phyloP scores from a whole-genome alignment of 306 rosid species.

The Quercus robur region DNA sequence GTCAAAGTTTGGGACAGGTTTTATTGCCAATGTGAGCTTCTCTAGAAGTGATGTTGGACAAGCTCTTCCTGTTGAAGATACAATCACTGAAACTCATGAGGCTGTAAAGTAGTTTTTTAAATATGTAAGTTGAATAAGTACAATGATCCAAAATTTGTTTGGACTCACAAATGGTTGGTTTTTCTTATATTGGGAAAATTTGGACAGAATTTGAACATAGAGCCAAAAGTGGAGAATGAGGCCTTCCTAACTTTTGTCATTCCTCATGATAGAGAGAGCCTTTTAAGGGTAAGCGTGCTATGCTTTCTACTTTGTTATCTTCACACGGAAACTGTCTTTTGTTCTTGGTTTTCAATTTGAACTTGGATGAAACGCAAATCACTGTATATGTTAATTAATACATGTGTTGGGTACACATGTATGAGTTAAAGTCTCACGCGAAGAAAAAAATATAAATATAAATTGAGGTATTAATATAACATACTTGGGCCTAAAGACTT shows the following conservation, averaged over 20 bases:
- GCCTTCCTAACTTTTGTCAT: conserved; percentile 63
- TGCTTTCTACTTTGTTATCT: neutral
- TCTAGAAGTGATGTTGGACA: conserved; percentile 32
- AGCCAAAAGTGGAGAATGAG: conserved; percentile 71
- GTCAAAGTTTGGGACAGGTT: conserved; percentile 82
- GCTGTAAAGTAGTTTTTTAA: conserved; percentile 71
- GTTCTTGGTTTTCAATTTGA: neutral
- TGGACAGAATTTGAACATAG: conserved; percentile 62
- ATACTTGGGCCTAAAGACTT: too few relatives aligned
- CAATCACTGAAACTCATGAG: conserved; percentile 29
- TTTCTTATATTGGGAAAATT: conserved; percentile 28
- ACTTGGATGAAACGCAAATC: too few relatives aligned
- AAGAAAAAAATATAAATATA: too few relatives aligned
- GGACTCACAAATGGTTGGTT: neutral
- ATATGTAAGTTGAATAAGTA: conserved; percentile 45
- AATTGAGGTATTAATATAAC: too few relatives aligned
- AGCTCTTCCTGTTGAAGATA: conserved; percentile 35
- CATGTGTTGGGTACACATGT: too few relatives aligned
- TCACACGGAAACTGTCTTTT: neutral
- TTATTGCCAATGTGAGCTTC: conserved; percentile 63
- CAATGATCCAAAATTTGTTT: conserved; percentile 10
- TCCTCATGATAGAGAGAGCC: conserved; percentile 73
- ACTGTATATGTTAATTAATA: too few relatives aligned
- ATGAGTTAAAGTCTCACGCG: too few relatives aligned
- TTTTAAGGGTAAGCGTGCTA: conserved; percentile 38